Percentiles rank a stretch among this genome's conserved stretches.
Evolutionary conservation across 2,329 filamentous ascomycete genomes (phyloP).

Genomic region (Epicoccum sorghinum): DNA sequence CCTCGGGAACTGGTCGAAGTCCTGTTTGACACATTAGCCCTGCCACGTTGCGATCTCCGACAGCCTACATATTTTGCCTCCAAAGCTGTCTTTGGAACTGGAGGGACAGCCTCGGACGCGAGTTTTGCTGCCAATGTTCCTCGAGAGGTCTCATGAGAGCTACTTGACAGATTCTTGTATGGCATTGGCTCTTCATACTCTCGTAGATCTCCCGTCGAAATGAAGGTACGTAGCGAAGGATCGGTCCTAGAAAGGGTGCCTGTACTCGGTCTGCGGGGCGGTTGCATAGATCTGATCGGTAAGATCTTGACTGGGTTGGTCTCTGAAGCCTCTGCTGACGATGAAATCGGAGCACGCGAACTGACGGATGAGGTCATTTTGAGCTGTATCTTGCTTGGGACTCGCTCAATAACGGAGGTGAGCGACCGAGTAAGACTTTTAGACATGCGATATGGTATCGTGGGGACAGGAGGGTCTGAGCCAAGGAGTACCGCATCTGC

Average conservation of each 20-base stretch:
- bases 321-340: neutral
- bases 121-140: too few species aligned
- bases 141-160: neutral
- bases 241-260: neutral
- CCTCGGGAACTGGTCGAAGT: neutral
- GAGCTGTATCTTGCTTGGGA: conserved; percentile 18
- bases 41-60: too few species aligned
- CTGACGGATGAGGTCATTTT: conserved; percentile 6
- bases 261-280: conserved; percentile 20
- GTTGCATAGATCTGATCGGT: conserved; percentile 34
- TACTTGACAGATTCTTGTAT: neutral
- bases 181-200: too few species aligned
- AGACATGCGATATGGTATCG: conserved; percentile 2
- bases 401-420: conserved; percentile 15
- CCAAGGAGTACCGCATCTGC: conserved; percentile 35
- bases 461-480: conserved; percentile 16
- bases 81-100: neutral
- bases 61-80: neutral
- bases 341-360: conserved; percentile 17
- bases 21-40: neutral
- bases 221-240: neutral
- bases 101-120: neutral
- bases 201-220: neutral
- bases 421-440: conserved; percentile 5
- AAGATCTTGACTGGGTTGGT: conserved; percentile 13